A percentile compares a stretch with the other conserved stretches of the same genome.
Conservation (phyloP, 257 asterid species). For the Solanum acaule region DNA sequence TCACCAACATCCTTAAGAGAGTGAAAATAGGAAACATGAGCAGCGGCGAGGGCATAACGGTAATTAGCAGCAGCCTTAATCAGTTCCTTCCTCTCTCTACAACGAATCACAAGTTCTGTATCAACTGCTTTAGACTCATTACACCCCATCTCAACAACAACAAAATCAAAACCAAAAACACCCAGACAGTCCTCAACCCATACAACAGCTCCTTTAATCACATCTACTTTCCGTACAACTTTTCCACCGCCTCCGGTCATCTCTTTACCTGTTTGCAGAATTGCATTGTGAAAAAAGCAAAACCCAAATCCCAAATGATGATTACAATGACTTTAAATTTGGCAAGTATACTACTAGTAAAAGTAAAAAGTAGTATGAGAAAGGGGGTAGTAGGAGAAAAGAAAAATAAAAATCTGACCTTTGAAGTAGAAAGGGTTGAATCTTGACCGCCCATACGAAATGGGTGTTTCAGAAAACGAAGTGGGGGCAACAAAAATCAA, state of each 20-base stretch:
- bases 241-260: constrained; percentile 13
- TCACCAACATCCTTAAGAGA: constrained; percentile 89
- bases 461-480: neutral
- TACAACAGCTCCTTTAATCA: neutral
- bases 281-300: constrained; percentile 27
- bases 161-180: neutral
- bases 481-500: neutral
- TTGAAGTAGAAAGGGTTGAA: neutral
- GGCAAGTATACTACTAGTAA: neutral
- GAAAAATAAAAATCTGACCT: neutral
- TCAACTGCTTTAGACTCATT: constrained; percentile 68
- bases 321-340: neutral
- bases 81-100: constrained; percentile 73
- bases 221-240: neutral
- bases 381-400: neutral
- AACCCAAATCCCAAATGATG: neutral
- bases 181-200: neutral
- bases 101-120: constrained; percentile 68
- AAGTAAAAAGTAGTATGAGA: neutral
- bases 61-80: constrained; percentile 77
- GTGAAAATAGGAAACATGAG: constrained; percentile 74
- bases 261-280: constrained; percentile 5
- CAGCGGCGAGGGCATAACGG: constrained; percentile 89
- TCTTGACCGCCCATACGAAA: constrained; percentile 6
- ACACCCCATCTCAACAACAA: constrained; percentile 55